Percentiles rank a stretch among this genome's conserved stretches.
phyloP scores from a whole-genome alignment of 129 eudicot genomes.

The Lonicera japonica region DNA sequence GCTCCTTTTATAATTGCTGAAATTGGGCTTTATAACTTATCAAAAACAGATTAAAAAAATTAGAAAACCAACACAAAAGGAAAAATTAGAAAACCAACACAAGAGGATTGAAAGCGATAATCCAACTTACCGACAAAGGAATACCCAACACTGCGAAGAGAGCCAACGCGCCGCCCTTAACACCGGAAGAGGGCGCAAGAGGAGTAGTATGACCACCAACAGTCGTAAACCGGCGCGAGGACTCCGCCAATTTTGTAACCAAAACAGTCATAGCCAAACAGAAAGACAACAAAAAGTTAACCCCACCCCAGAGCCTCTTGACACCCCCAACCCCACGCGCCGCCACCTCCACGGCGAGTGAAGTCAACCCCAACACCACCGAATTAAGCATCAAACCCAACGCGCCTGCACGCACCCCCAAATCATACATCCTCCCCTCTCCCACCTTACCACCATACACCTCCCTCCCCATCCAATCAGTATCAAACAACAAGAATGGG shows the following conservation, averaged over 20 bases:
- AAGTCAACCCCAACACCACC: constrained; percentile 34
- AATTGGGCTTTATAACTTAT: too few species aligned
- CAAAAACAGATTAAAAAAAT: too few species aligned
- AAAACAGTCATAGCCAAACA: constrained; percentile 37
- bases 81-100: too few species aligned
- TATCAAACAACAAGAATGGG: constrained; percentile 56
- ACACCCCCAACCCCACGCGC: constrained; percentile 27
- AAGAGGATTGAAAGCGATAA: neutral
- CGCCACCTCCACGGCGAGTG: constrained; percentile 37
- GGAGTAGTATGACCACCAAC: constrained; percentile 10
- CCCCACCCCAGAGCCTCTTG: constrained; percentile 49
- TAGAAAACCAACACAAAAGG: too few species aligned
- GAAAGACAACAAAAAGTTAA: constrained; percentile 36
- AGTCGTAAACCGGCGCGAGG: constrained; percentile 3
- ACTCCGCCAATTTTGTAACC: constrained; percentile 38
- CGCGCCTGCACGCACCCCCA: constrained; percentile 60
- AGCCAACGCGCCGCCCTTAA: constrained; percentile 33
- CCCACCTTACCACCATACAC: constrained; percentile 61
- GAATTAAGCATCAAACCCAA: constrained; percentile 54
- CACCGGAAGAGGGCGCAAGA: constrained; percentile 19
- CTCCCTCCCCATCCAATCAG: constrained; percentile 91
- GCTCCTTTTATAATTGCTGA: too few species aligned
- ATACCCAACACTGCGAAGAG: constrained; percentile 46
- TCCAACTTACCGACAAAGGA: constrained; percentile 56
- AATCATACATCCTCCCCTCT: constrained; percentile 27